Base-by-base conservation (phyloP, 2,329 filamentous ascomycete species). In the Xylariaceae sp. region DNA sequence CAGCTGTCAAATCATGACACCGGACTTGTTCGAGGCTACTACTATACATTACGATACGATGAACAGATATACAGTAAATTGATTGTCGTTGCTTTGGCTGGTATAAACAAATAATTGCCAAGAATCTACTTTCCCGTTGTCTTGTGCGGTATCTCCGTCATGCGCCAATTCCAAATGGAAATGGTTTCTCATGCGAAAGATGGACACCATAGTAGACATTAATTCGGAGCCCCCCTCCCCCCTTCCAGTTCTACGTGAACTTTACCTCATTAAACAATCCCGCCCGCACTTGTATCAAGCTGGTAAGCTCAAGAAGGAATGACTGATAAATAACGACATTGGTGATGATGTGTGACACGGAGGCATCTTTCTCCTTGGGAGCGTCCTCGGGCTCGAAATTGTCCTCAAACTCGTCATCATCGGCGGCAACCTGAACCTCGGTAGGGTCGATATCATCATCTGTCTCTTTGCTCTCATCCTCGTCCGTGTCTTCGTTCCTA, bases 241-340 rank as follows among this genome's bases (percentile, higher is more conserved):
- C 26, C 26, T 4, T 30, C 30, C 8, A 11, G 6, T 45, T 27
- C 52, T 65, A 79, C 29, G 70, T 72, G 69, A 86, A 89, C 40
- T 80, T 81, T 30, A 90, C 84, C 69, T 92, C 89, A 51, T 86
- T 86, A 70, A 92, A 91, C 47, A 91, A 69, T 9, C 84, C 85
- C 29, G 86, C 87, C 52, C 89, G 77, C 37, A 88, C 85, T 68
- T 92, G 88, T 55, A 91, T 77, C 63, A 91, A 71, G 30, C 87
- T 86, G 1, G 87, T 84, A 53, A 92, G 70, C 70, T 94, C 89
- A 48, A 92, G 77, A 48, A 92, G 71, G 67, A 94, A 94, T 37
- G 88, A 87, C 68, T 94, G 89, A 54, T 91, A 75, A 49, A 92
- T 81, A 55, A 92, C 81, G 41, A 87, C 82, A 68, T 92, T 94